These are phyloP conservation scores for Anisodus tanguticus DNA, from an alignment of 257 asterid species.

Conservation along the genomic window DNA sequence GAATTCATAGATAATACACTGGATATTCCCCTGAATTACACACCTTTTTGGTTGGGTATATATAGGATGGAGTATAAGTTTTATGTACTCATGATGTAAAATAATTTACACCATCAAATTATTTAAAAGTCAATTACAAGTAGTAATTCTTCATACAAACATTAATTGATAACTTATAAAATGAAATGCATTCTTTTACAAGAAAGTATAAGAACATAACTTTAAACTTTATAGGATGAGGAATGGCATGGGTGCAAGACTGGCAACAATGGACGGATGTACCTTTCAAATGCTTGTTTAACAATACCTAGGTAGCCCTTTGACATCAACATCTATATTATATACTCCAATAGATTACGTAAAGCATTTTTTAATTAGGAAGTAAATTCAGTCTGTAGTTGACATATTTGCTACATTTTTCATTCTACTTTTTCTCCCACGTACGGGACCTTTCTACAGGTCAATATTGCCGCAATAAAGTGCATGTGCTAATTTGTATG, in stretches of 20 bases:
- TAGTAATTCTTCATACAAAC: background rate
- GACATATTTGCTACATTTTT: background rate
- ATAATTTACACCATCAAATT: background rate
- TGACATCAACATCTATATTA: background rate
- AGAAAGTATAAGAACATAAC: background rate
- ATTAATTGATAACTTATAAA: background rate
- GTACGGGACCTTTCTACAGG: background rate
- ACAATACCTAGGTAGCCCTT: background rate
- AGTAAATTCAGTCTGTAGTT: background rate
- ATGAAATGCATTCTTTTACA: background rate
- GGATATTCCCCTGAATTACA: background rate
- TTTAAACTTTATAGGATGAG: background rate
- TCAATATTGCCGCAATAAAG: background rate
- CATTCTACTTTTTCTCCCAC: background rate
- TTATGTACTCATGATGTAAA: background rate
- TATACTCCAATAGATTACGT: background rate
- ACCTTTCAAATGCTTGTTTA: conserved; percentile 7
- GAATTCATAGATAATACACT: no score
- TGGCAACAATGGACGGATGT: conserved; percentile 26
- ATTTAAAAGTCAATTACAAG: background rate
- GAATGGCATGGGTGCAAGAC: conserved; percentile 31
- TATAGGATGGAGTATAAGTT: background rate
- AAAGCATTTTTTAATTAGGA: background rate
- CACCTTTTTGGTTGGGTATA: conserved; percentile 31
- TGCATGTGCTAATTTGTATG: no score